A percentile compares a stretch with the other conserved stretches of the same genome.
Conservation (phyloP, 208 protist species). For the Trichomonas tenax region DNA sequence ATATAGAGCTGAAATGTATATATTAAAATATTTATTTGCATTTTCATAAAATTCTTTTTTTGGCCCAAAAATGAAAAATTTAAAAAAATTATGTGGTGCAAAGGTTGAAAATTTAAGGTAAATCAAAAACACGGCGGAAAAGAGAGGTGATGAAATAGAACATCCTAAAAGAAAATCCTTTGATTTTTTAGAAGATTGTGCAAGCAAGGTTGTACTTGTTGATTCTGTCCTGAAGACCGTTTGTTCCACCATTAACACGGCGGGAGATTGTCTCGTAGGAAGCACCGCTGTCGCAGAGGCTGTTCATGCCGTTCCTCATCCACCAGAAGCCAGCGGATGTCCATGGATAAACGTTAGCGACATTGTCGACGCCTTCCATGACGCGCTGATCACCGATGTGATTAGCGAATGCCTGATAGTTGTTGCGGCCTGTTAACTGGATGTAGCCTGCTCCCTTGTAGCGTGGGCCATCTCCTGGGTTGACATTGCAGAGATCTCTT, state of each 20-base stretch:
- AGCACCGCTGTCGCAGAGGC: not conserved
- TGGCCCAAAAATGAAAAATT: too few relatives aligned
- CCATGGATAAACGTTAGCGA: slow-evolving; percentile 16
- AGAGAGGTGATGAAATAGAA: too few relatives aligned
- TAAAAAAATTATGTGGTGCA: too few relatives aligned
- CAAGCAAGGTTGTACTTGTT: not conserved
- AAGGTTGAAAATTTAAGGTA: too few relatives aligned
- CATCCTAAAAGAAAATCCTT: too few relatives aligned
- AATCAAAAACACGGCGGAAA: too few relatives aligned
- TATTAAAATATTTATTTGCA: too few relatives aligned
- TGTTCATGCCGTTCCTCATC: not conserved
- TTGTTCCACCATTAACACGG: not conserved
- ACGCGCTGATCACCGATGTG: not conserved
- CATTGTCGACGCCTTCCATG: slow-evolving; percentile 4
- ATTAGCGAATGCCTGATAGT: not conserved
- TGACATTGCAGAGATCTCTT: not conserved
- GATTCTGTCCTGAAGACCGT: not conserved
- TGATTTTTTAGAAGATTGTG: not conserved
- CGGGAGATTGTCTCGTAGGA: not conserved
- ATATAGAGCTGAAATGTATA: too few relatives aligned
- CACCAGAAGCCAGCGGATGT: slow-evolving; percentile 22
- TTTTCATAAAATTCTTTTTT: too few relatives aligned
- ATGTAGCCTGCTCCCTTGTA: slow-evolving; percentile 20
- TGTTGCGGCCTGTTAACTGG: not conserved
- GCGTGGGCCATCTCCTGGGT: not conserved